phyloP scores from a whole-genome alignment of 192 early-diverging fungal species.

The Coemansia javaensis region DNA sequence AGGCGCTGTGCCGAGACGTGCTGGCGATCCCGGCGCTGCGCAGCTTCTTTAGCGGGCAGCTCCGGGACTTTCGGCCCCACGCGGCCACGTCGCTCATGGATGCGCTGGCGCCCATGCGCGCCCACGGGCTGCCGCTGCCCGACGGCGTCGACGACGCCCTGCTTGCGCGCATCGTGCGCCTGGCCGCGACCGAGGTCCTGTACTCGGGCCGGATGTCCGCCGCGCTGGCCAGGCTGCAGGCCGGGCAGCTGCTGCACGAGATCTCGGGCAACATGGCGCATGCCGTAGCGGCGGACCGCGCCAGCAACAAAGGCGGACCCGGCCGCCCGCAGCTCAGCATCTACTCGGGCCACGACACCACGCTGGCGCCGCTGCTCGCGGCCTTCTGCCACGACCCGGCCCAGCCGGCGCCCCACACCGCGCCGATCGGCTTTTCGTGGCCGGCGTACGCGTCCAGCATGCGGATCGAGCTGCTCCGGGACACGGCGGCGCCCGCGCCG shows the following conservation, averaged over 20 bases:
- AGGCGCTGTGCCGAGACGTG: constrained; percentile 23
- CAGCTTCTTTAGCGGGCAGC: constrained; percentile 4
- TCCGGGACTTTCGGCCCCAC: neutral
- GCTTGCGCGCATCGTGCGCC: constrained; percentile 14
- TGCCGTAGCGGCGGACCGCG: constrained; percentile 33
- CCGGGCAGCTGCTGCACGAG: constrained; percentile 32
- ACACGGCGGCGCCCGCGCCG: constrained; percentile 22
- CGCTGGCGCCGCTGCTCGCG: constrained; percentile 39
- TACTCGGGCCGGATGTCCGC: constrained; percentile 12
- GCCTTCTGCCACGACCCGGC: constrained; percentile 18
- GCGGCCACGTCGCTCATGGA: constrained; percentile 18
- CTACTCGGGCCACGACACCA: constrained; percentile 50
- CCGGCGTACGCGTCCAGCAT: constrained; percentile 36
- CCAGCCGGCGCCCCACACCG: neutral
- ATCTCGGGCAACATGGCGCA: constrained; percentile 19
- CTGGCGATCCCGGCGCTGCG: constrained; percentile 15
- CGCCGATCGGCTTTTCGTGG: constrained; percentile 13
- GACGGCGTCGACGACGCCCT: constrained; percentile 20
- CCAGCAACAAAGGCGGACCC: neutral
- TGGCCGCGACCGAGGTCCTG: constrained; percentile 19
- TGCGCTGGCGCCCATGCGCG: constrained; percentile 13
- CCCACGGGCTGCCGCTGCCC: constrained; percentile 30
- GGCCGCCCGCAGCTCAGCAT: constrained; percentile 8
- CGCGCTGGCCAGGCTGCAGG: constrained; percentile 26
- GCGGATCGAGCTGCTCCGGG: constrained; percentile 42